Evolutionary conservation across 2,329 filamentous ascomycete genomes (phyloP).

Genomic region (Rachicladosporium sp.): DNA sequence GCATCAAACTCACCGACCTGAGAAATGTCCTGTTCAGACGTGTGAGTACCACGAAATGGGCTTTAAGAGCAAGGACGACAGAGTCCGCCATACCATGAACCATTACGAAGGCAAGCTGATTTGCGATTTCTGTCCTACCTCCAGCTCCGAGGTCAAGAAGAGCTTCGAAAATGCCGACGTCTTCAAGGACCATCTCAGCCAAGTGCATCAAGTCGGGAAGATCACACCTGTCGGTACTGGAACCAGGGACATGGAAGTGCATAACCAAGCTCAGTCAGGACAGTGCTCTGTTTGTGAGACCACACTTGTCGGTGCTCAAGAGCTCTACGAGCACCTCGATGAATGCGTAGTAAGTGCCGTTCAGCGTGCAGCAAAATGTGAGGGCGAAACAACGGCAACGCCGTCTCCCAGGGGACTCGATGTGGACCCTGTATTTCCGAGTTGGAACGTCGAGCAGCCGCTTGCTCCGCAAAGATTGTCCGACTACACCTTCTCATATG

Average conservation of each 20-base stretch:
- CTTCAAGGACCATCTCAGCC: constrained; percentile 86
- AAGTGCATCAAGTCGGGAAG: constrained; percentile 85
- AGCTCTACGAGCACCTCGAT: constrained; percentile 93
- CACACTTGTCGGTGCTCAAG: constrained; percentile 75
- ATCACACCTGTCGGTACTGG: constrained; percentile 37
- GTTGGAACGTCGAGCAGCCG: no score
- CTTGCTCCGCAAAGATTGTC: no score
- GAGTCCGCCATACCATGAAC: constrained; percentile 85
- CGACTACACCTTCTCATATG: no score
- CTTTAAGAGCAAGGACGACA: constrained; percentile 91
- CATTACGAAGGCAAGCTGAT: constrained; percentile 98
- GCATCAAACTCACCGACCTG: constrained; percentile 77
- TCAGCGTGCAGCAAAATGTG: constrained; percentile 23
- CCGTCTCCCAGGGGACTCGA: no score
- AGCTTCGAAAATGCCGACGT: constrained; percentile 92
- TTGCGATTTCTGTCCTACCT: constrained; percentile 84
- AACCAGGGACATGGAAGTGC: constrained; percentile 43
- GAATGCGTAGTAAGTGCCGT: constrained; percentile 54
- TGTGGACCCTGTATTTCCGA: no score
- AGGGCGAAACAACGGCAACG: no score
- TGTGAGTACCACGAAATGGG: constrained; percentile 90
- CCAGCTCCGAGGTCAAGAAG: constrained; percentile 80
- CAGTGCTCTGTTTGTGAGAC: constrained; percentile 85
- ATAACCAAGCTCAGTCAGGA: constrained; percentile 39
- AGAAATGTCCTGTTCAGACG: constrained; percentile 84